Evolutionary conservation across 306 rosid genomes (phyloP), one percentile per base, ranked within the genome.

Genomic region (Gillenia trifoliata): DNA sequence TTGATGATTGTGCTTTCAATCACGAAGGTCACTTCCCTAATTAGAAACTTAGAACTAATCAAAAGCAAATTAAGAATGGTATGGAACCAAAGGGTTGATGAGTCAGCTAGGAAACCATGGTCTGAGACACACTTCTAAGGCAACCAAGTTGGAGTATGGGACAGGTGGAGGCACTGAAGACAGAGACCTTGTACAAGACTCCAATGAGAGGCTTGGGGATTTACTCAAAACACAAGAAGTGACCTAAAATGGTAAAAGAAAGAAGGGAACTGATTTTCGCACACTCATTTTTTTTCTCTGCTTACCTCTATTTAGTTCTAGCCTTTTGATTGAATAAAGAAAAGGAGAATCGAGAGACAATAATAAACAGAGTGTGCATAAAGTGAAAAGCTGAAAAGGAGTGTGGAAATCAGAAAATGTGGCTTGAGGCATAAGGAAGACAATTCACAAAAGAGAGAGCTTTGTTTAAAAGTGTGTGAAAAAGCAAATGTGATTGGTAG

Each of bases 401-500:
- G 64, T 20, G 20, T 2, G 0, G 55, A 68, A 75, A 70, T 36
- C n/a, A 52, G n/a, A 77, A 38, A 56, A 28, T 75, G 49, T 47
- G 28, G 57, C 83, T 78, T 83, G 70, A 64, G 64, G n/a, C 72
- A 77, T 12, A 85, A 75, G 80, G 23, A 64, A 56, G 49, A 60
- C 12, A 43, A 69, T 19, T 56, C 28, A 29, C 5, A 40, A 40
- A n/a, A 30, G 30, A 52, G 68, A 56, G 68, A 34, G 63, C 1
- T 72, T 77, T 75, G 52, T 57, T 71, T 64, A 52, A 71, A 82
- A 77, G 90, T 83, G 90, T 87, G 79, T 54, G 11, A 10, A 84
- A 41, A 84, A 75, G 88, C 82, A 87, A 70, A 77, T 71, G 55
- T 83, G 86, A 88, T 85, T 89, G 97, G 96, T 91, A 75, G 74